Evolutionary conservation across 495 filamentous ascomycete species (phyloP), one percentile per base, ranked within the genome.

Genomic region (Copromyces sp.): DNA sequence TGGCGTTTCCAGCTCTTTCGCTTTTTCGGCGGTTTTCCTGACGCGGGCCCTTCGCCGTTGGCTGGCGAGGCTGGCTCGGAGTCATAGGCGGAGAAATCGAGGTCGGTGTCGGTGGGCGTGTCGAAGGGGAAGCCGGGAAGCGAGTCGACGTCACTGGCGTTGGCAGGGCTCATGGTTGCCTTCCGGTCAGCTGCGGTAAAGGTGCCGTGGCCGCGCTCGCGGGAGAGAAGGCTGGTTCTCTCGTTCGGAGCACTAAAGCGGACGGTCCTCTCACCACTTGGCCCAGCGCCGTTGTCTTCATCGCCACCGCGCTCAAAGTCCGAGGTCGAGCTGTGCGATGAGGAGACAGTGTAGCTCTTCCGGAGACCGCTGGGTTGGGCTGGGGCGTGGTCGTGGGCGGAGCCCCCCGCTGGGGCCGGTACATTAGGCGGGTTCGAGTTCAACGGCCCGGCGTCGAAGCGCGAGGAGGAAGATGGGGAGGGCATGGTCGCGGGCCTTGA

Each of bases 151-250:
- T 61, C 29, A 35, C 24, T 61, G 29, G 29, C 29, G 53, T 84
- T 82, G 37, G 85, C 79, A 12, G 84, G 81, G 44, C 82, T 86
- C 70, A 82, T 81, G 3, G 88, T 82, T n/a, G 0, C 35, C 24
- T 24, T 24, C 35, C 86, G 84, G 12, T 24, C 24, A 24, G 92
- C 91, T 32, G 24, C 53, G 17, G 91, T 93, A 79, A 94, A 93
- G n/a, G 90, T 91, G 72, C 93, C 93, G 81, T 88, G 85, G 3
- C 77, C 77, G 32, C 75, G 78, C 68, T 83, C 81, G 32, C 77
- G 69, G 9, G 72, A 72, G 37, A 87, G 80, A 5, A 88, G 79
- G 16, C 82, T 75, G 0, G 86, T 86, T 0, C 77, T 78, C 71
- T 88, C 86, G 68, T 75, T 80, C 3, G 79, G 74, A 53, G 44